Evolutionary conservation across 2,329 filamentous ascomycete genomes (phyloP), one percentile per base, ranked within the genome.

Genomic region (Cladophialophora bantiana): DNA sequence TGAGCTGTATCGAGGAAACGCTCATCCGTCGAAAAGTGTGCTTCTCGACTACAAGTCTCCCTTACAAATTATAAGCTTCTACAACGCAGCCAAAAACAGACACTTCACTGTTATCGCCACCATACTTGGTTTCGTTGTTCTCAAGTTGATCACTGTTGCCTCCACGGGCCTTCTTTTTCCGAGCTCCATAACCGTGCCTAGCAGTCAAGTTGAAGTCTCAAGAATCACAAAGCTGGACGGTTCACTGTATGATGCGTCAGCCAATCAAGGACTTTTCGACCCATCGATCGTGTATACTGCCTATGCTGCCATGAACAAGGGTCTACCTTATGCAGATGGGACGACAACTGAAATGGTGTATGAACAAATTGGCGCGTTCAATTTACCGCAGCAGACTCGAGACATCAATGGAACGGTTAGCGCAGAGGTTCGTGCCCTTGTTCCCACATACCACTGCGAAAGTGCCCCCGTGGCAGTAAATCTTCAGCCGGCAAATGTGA

Each of bases 41-140:
- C 61, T 75, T 1, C 65, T 77, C n/a, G 75, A 77, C 54, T 78
- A 77, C 56, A 60, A 76, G 2, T 76, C 76, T 1, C 74, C 75
- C 4, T 36, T 75, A 10, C 68, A 75, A 15, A 64, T 71, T 18
- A 61, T 68, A 0, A 72, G 69, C 26, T 67, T 77, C 4, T 76
- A 62, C 64, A 60, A 40, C 5, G 70, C 75, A 6, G 31, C 73
- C 2, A 71, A 60, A n/a, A 74, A 74, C 54, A 66, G 70, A 1
- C 74, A 77, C 55, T 71, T 68, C 59, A 61, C 68, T 4, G 73
- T 77, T 2, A 60, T 70, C 3, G 54, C 72, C 18, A 71, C 71
- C 2, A 75, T 73, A 18, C 13, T 68, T 0, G 73, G 72, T 3
- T 75, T 75, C 52, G 45, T 76, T 9, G 54, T 76, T 7, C 69